These are phyloP conservation scores for Heritiera littoralis DNA, from an alignment of 345 rosid species.

Conservation along the genomic window DNA sequence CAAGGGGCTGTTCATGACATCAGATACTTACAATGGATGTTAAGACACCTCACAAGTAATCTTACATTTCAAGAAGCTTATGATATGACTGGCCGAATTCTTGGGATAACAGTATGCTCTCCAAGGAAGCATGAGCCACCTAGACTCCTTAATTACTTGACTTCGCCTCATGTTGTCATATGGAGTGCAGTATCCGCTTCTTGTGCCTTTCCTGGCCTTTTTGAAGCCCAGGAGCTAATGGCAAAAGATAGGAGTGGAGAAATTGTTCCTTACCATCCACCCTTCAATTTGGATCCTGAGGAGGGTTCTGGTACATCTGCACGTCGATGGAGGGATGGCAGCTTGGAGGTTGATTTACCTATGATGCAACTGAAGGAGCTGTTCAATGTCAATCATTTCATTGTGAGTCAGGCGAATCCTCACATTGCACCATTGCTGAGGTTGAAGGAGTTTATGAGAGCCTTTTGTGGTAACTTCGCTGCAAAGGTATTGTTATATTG, in stretches of 20 bases:
- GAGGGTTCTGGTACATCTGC: slow-evolving; percentile 57
- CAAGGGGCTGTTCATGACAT: slow-evolving; percentile 95
- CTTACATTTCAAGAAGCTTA: slow-evolving; percentile 99
- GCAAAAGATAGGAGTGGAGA: slow-evolving; percentile 96
- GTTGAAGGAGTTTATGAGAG: slow-evolving; percentile 75
- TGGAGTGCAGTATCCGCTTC: slow-evolving; percentile 99
- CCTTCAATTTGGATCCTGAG: slow-evolving; percentile 82
- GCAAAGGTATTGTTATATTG: slow-evolving; percentile 72
- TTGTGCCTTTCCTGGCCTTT: slow-evolving; percentile 97
- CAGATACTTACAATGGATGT: slow-evolving; percentile 85
- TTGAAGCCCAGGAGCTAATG: slow-evolving; percentile 98
- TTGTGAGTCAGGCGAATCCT: slow-evolving; percentile 98
- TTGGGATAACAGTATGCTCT: slow-evolving; percentile 96
- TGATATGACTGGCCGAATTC: slow-evolving; percentile 91
- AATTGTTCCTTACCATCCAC: slow-evolving; percentile 95
- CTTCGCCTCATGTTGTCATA: slow-evolving; percentile 96
- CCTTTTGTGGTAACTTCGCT: slow-evolving; percentile 91
- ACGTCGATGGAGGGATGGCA: slow-evolving; percentile 98
- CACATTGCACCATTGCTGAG: slow-evolving; percentile 86
- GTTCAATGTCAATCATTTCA: slow-evolving; percentile 95
- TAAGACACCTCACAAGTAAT: slow-evolving; percentile 84
- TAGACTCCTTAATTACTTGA: slow-evolving; percentile 94
- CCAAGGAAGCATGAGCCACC: slow-evolving; percentile 99
- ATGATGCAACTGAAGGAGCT: slow-evolving; percentile 98
- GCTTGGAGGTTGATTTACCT: slow-evolving; percentile 95